Evolutionary conservation across 2,329 filamentous ascomycete species (phyloP).

Genomic region (Colletotrichum paranaense): DNA sequence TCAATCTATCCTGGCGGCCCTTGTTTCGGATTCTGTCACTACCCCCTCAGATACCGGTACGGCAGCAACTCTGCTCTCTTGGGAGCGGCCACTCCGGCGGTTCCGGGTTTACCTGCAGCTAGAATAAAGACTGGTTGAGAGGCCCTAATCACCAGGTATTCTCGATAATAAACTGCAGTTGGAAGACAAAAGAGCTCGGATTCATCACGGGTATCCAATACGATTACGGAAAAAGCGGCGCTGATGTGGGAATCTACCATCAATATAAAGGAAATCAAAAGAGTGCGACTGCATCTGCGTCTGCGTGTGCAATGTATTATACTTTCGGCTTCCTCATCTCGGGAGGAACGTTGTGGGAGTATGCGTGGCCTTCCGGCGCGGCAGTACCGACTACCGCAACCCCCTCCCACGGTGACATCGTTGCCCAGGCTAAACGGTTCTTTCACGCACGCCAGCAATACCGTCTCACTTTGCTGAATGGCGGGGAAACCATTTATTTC

Average conservation of each 20-base stretch:
- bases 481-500: not conserved
- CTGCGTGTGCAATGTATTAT: conserved; percentile 7
- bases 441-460: not conserved
- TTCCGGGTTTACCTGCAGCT: not conserved
- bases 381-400: not conserved
- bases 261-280: not conserved
- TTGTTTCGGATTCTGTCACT: conserved; percentile 13
- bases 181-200: no score
- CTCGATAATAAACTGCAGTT: no score
- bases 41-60: not conserved
- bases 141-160: no score
- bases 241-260: not conserved
- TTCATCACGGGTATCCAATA: not conserved
- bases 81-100: not conserved
- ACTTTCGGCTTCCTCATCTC: conserved; percentile 21
- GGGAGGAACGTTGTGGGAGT: not conserved
- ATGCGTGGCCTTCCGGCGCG: not conserved
- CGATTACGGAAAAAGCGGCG: not conserved
- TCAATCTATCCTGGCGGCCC: not conserved
- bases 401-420: not conserved
- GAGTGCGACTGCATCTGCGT: not conserved
- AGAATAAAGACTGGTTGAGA: no score
- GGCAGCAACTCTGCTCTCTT: not conserved
- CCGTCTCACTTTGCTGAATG: not conserved
- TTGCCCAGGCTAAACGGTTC: not conserved